phyloP scores from a whole-genome alignment of 2,329 filamentous ascomycete genomes.

The Ceratocystis diversiconidia region DNA sequence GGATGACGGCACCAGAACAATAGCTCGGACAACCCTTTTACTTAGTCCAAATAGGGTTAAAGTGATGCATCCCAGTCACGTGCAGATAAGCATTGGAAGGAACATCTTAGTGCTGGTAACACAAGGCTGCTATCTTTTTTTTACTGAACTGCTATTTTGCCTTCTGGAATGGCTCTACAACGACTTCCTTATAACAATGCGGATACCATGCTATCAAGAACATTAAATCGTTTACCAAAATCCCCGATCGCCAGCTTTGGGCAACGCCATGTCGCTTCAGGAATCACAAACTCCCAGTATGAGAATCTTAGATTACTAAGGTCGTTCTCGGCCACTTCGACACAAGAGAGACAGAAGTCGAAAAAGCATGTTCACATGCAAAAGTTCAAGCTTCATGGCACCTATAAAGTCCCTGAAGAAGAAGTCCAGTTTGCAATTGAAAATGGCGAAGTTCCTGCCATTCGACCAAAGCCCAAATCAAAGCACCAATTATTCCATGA shows the following conservation, averaged over 20 bases:
- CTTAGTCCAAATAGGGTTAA: background rate
- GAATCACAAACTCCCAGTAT: background rate
- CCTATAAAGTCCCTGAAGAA: background rate
- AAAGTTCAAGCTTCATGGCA: slow-evolving; percentile 9
- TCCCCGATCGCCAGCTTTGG: background rate
- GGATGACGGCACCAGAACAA: slow-evolving; percentile 6
- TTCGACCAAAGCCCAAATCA: slow-evolving; percentile 4
- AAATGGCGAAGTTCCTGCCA: slow-evolving; percentile 12
- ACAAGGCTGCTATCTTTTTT: slow-evolving; percentile 9
- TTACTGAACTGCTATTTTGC: background rate
- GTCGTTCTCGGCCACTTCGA: slow-evolving; percentile 4
- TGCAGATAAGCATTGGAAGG: slow-evolving; percentile 31
- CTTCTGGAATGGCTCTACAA: background rate
- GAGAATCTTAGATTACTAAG: background rate
- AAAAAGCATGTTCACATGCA: slow-evolving; percentile 4
- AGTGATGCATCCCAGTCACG: background rate
- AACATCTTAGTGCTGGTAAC: background rate
- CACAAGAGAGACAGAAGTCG: background rate
- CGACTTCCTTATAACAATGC: background rate
- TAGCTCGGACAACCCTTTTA: background rate
- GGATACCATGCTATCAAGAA: slow-evolving; percentile 8
- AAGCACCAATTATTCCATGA: slow-evolving; percentile 18
- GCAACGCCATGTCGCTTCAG: background rate
- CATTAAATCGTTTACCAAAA: slow-evolving; percentile 7
- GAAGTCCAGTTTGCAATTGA: slow-evolving; percentile 12